Percentiles rank a stretch among this genome's conserved stretches.
phyloP scores from a whole-genome alignment of 1,139 yeast species.

The Pneumocystis wakefieldiae region DNA sequence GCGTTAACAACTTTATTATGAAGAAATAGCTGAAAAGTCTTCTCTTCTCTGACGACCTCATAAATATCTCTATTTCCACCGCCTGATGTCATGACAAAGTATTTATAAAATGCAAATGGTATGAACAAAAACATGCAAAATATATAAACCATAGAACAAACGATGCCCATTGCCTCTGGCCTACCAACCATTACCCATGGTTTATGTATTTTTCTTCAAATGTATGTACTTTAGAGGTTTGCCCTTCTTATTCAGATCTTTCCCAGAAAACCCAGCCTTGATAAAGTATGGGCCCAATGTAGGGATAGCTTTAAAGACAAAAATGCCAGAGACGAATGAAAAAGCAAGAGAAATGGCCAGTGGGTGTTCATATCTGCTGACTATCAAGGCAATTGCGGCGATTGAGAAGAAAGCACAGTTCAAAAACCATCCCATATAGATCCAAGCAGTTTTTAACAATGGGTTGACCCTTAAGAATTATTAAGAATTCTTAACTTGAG shows the following conservation, averaged over 20 bases:
- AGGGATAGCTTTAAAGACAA: slow-evolving; percentile 52
- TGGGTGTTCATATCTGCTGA: slow-evolving; percentile 13
- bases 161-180: slow-evolving; percentile 86
- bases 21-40: neutral
- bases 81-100: slow-evolving; percentile 48
- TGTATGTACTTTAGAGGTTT: slow-evolving; percentile 34
- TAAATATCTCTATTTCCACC: slow-evolving; percentile 30
- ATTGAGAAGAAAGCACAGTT: neutral
- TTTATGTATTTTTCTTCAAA: too few species aligned
- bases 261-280: slow-evolving; percentile 66
- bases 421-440: neutral
- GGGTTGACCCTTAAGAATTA: neutral
- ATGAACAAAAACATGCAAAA: slow-evolving; percentile 71
- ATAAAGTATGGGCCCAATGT: slow-evolving; percentile 50
- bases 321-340: slow-evolving; percentile 47
- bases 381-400: neutral
- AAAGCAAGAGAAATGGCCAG: slow-evolving; percentile 36
- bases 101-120: slow-evolving; percentile 77
- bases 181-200: neutral
- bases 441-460: neutral
- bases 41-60: neutral
- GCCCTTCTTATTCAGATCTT: slow-evolving; percentile 60
- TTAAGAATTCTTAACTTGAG: too few species aligned
- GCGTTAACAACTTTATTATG: neutral
- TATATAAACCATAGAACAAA: slow-evolving; percentile 66